phyloP scores from a whole-genome alignment of 1,139 yeast genomes.

The Yamadazyma mexicana region DNA sequence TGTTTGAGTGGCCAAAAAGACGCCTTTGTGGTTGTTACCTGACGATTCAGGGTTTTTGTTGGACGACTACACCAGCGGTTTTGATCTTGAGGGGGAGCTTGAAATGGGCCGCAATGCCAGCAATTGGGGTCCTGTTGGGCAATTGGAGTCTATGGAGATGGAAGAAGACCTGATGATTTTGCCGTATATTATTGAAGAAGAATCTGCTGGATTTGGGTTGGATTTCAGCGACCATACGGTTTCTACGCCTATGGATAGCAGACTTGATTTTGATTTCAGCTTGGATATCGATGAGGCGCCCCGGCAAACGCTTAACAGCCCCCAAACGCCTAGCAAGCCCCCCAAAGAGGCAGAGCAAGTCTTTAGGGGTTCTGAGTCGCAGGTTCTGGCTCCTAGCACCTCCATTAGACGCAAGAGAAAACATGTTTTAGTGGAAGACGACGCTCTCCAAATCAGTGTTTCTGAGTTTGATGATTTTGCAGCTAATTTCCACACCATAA shows the following conservation, averaged over 20 bases:
- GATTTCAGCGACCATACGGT: background rate
- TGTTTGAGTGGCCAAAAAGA: background rate
- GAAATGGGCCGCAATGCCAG: constrained; percentile 3
- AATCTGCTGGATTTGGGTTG: background rate
- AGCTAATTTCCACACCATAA: constrained; percentile 11
- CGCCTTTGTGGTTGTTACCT: constrained; percentile 1
- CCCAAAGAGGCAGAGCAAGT: too few species aligned
- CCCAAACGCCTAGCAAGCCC: too few species aligned
- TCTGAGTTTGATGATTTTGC: constrained; percentile 1
- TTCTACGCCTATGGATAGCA: background rate
- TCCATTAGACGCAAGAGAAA: background rate
- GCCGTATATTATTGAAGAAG: background rate
- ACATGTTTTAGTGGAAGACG: background rate
- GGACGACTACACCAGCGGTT: constrained; percentile 7
- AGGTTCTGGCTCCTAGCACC: too few species aligned
- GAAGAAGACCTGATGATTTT: background rate
- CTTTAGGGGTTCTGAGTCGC: too few species aligned
- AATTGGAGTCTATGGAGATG: background rate
- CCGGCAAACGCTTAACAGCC: too few species aligned
- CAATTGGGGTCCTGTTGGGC: background rate
- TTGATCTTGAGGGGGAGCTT: constrained; percentile 3
- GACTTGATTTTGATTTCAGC: constrained; percentile 3
- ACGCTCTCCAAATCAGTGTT: background rate
- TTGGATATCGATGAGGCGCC: background rate
- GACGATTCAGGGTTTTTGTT: constrained; percentile 9